phyloP scores from a whole-genome alignment of 768 basidiomycete genomes.

The Plicaturopsis crispa region DNA sequence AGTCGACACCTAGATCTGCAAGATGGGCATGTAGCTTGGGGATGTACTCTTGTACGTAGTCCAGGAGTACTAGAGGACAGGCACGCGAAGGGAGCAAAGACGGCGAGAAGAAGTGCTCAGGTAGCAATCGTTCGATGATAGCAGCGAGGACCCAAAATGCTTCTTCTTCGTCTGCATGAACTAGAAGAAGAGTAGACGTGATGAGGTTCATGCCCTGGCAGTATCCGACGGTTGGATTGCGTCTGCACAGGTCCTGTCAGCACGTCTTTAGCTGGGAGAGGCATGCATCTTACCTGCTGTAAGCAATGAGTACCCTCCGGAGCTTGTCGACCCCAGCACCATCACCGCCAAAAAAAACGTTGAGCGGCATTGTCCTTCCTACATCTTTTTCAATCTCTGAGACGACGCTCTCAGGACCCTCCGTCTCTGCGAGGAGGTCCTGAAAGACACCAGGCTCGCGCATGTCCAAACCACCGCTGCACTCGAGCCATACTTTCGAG shows the following conservation, averaged over 20 bases:
- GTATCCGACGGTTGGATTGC: conserved; percentile 89
- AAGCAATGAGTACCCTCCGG: conserved; percentile 82
- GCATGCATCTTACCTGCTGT: conserved; percentile 65
- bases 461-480: conserved; percentile 88
- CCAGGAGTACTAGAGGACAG: conserved; percentile 84
- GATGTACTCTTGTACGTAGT: conserved; percentile 72
- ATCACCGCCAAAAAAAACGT: conserved; percentile 96
- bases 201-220: conserved; percentile 96
- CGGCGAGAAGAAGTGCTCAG: conserved; percentile 90
- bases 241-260: conserved; percentile 35
- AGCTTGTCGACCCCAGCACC: conserved; percentile 92
- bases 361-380: conserved; percentile 84
- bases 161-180: conserved; percentile 92
- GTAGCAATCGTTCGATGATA: conserved; percentile 83
- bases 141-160: conserved; percentile 93
- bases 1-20: conserved; percentile 74
- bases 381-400: conserved; percentile 96
- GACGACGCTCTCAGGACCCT: conserved; percentile 33
- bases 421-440: conserved; percentile 61
- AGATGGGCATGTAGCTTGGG: conserved; percentile 77
- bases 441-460: conserved; percentile 85
- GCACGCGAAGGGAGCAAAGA: conserved; percentile 88
- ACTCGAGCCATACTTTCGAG: conserved; percentile 90
- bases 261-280: conserved; percentile 1
- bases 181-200: conserved; percentile 88